Conservation (phyloP, 2,329 filamentous ascomycete species). For the Blastomyces parvus region DNA sequence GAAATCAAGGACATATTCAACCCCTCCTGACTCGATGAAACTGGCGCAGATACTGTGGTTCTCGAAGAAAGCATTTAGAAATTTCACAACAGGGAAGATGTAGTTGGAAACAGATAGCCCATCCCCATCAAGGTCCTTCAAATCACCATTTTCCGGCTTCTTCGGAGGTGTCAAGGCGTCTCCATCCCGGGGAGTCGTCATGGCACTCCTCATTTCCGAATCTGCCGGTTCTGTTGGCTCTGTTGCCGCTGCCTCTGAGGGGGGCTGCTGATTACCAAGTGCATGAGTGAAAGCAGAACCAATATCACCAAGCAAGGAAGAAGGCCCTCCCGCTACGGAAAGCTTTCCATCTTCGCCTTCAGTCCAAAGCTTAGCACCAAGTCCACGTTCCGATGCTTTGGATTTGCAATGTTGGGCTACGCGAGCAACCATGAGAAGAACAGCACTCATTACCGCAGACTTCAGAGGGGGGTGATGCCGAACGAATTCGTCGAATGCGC, state of each 20-base stretch:
- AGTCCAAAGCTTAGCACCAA: conserved; percentile 70
- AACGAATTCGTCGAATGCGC: conserved; percentile 85
- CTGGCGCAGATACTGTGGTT: conserved; percentile 62
- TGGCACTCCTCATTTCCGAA: conserved; percentile 10
- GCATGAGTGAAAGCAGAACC: conserved; percentile 23
- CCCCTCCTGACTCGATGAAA: conserved; percentile 70
- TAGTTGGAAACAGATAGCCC: conserved; percentile 56
- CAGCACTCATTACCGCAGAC: conserved; percentile 68
- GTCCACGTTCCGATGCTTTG: conserved; percentile 58
- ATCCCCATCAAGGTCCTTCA: conserved; percentile 42
- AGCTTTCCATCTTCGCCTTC: conserved; percentile 50
- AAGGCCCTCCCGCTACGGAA: conserved; percentile 49
- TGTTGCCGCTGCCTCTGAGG: conserved; percentile 24
- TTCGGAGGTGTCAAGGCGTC: conserved; percentile 19
- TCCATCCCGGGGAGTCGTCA: conserved; percentile 6
- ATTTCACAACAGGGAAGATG: conserved; percentile 64
- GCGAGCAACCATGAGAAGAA: conserved; percentile 78
- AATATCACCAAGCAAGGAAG: conserved; percentile 28
- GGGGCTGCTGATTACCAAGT: conserved; percentile 18
- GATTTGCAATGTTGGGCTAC: conserved; percentile 64
- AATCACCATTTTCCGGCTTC: conserved; percentile 25
- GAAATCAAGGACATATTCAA: conserved; percentile 76
- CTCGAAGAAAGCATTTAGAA: conserved; percentile 66
- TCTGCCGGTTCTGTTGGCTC: conserved; percentile 18
- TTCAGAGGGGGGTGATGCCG: conserved; percentile 84